phyloP scores from a whole-genome alignment of 2,329 filamentous ascomycete species.

The Claviceps arundinis region DNA sequence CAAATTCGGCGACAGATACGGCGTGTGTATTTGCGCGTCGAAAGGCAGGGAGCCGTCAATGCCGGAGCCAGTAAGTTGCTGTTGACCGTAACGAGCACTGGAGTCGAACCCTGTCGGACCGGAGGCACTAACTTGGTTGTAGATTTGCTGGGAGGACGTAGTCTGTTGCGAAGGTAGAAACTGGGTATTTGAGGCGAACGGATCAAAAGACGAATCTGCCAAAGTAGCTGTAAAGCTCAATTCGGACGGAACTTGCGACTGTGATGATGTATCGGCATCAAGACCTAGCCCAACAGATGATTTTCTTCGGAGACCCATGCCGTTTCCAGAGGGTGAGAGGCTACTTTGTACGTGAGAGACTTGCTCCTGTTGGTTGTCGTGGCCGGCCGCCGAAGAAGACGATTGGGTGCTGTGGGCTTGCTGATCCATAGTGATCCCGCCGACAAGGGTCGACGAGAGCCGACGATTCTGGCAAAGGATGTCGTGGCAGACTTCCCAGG shows the following conservation, averaged over 20 bases:
- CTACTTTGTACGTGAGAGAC: slow-evolving; percentile 49
- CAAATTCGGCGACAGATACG: slow-evolving; percentile 38
- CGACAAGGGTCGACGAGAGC: background rate
- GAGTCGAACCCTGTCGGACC: slow-evolving; percentile 27
- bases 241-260: slow-evolving; percentile 20
- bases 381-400: slow-evolving; percentile 38
- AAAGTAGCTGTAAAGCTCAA: slow-evolving; percentile 17
- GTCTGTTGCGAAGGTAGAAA: slow-evolving; percentile 36
- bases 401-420: slow-evolving; percentile 40
- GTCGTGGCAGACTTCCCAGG: slow-evolving; percentile 32
- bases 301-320: slow-evolving; percentile 32
- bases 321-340: slow-evolving; percentile 50
- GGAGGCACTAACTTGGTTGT: slow-evolving; percentile 19
- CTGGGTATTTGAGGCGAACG: slow-evolving; percentile 31
- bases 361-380: slow-evolving; percentile 32
- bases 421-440: slow-evolving; percentile 27
- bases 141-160: slow-evolving; percentile 16
- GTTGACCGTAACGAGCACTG: slow-evolving; percentile 31
- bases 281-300: slow-evolving; percentile 42
- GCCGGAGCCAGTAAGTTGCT: slow-evolving; percentile 19
- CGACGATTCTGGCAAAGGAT: slow-evolving; percentile 3
- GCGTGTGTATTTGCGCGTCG: slow-evolving; percentile 22
- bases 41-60: slow-evolving; percentile 27
- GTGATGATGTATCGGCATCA: slow-evolving; percentile 37
- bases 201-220: slow-evolving; percentile 25